phyloP scores from a whole-genome alignment of 1,284 basidiomycete species.

The Exsudoporus floridanus region DNA sequence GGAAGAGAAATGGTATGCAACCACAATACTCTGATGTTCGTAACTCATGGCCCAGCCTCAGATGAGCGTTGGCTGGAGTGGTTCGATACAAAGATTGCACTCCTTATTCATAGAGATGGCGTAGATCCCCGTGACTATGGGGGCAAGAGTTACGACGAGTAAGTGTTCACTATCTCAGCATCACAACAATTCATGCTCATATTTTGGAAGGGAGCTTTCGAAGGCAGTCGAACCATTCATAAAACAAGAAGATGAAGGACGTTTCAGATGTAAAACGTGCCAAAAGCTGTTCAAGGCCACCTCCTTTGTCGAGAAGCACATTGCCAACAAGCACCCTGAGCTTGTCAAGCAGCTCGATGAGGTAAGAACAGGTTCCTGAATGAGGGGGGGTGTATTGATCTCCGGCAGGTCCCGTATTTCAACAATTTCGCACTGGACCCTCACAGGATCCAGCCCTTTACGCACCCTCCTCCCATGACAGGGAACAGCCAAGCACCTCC shows the following conservation, averaged over 20 bases:
- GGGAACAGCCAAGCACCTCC: slow-evolving; percentile 70
- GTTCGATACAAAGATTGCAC: slow-evolving; percentile 80
- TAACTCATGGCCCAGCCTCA: slow-evolving; percentile 31
- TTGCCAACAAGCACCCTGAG: slow-evolving; percentile 86
- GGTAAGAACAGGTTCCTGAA: slow-evolving; percentile 41
- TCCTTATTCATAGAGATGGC: slow-evolving; percentile 71
- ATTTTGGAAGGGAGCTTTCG: slow-evolving; percentile 64
- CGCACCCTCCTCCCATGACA: slow-evolving; percentile 64
- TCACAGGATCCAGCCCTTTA: slow-evolving; percentile 84
- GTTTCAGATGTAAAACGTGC: slow-evolving; percentile 93
- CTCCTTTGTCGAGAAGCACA: slow-evolving; percentile 93
- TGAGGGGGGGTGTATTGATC: slow-evolving; percentile 22
- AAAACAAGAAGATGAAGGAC: slow-evolving; percentile 93
- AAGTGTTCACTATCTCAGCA: slow-evolving; percentile 35
- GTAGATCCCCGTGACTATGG: slow-evolving; percentile 86
- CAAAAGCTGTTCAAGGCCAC: slow-evolving; percentile 95
- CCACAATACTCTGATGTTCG: slow-evolving; percentile 4
- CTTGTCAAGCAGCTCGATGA: slow-evolving; percentile 76
- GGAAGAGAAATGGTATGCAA: slow-evolving; percentile 66
- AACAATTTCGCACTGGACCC: slow-evolving; percentile 94
- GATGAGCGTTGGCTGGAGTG: slow-evolving; percentile 87
- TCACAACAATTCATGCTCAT: slow-evolving; percentile 14
- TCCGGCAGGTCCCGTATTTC: slow-evolving; percentile 74
- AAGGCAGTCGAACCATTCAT: slow-evolving; percentile 76
- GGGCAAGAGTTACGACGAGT: slow-evolving; percentile 89